Evolutionary conservation across 805 yeast genomes (phyloP), one percentile per base, ranked within the genome.

Genomic region (Cyberlindnera bimundalis): DNA sequence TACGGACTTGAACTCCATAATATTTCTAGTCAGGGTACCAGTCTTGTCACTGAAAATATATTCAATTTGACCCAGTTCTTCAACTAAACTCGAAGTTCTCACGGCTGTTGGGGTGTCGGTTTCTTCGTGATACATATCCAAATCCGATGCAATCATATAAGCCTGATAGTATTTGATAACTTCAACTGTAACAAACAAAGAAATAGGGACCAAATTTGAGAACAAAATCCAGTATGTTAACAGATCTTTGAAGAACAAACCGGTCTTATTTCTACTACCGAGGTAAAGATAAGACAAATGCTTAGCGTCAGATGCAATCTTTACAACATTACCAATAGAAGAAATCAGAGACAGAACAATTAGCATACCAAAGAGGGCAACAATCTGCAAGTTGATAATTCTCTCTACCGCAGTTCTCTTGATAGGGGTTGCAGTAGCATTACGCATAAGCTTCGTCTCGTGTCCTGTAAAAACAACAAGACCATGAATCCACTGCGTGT

Each of bases 361-460:
- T 49, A 93, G 73, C 42, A 93, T 80, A 20, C 83, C 78, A 60
- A 93, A 93, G 46, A 93, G 68, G 2, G 91, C 96, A 43, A 93
- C 66, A 55, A 93, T 91, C 62, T 93, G 99, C 53, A 86, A 64
- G 60, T 93, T 95, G 53, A 93, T 91, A 65, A 90, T 84, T 61
- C 95, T 78, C 68, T 93, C 99, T 12, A 95, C 97, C 19, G 96
- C 96, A 1, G 99, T 93, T 55, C 95, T 76, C 61, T 93, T 93
- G 56, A 93, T 95, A 10, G 99, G 99, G 2, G 99, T 82, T 2
- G 99, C 97, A 2, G 98, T 90, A 15, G 99, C 99, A 66, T 93
- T 93, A 60, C 99, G 79, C 98, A 93, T 91, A 50, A 93, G 71
- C 58, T 93, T 93, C 0, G 99, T 93, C 65, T 93, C 99, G 61